A percentile compares a stretch with the other conserved stretches of the same genome.
phyloP scores from a whole-genome alignment of 257 asterid genomes.

The Solanum chiquidenum region DNA sequence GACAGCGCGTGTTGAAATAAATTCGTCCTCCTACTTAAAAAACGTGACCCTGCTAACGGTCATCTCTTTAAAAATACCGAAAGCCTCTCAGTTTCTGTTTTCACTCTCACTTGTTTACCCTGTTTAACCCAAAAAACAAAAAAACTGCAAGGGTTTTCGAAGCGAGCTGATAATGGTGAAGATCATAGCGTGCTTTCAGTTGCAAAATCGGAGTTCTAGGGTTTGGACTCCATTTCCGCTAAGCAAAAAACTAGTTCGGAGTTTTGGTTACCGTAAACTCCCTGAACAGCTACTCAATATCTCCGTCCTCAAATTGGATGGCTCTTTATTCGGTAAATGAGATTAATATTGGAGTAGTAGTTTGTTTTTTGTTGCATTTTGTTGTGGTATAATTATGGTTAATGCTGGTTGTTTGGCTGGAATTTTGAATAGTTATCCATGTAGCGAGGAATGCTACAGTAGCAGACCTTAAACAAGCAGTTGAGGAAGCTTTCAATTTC shows the following conservation, averaged over 20 bases:
- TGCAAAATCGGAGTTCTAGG: conserved; percentile 5
- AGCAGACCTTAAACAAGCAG: conserved; percentile 28
- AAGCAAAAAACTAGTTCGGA: background rate
- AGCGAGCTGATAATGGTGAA: conserved; percentile 15
- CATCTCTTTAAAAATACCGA: background rate
- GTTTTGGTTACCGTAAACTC: conserved; percentile 29
- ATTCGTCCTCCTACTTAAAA: background rate
- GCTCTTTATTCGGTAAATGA: conserved; percentile 38
- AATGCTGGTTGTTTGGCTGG: background rate
- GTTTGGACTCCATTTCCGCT: conserved; percentile 18
- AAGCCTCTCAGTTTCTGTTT: background rate
- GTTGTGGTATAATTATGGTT: background rate
- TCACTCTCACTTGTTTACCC: background rate
- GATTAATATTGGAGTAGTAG: background rate
- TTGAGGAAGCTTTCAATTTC: conserved; percentile 32
- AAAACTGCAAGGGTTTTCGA: background rate
- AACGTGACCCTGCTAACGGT: background rate
- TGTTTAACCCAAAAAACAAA: background rate
- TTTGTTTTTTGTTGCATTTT: background rate
- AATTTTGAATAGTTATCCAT: conserved; percentile 21
- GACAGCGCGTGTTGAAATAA: background rate
- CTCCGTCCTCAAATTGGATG: conserved; percentile 52
- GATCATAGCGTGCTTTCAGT: conserved; percentile 7
- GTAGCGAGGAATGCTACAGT: conserved; percentile 50
- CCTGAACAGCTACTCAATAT: conserved; percentile 35